phyloP scores from a whole-genome alignment of 768 basidiomycete species.

The Leucocoprinus sp. region DNA sequence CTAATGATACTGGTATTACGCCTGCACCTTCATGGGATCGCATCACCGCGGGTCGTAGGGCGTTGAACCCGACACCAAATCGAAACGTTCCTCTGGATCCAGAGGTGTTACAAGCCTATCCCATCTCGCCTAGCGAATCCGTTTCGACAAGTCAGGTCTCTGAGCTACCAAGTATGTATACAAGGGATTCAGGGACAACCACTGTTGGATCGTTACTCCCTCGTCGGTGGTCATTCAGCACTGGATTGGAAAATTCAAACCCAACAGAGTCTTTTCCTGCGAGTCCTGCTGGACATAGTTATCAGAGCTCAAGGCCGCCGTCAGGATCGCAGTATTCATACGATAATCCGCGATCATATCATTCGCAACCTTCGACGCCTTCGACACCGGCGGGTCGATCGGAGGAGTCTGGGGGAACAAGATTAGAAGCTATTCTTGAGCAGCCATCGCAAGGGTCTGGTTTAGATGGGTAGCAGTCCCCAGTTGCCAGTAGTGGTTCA shows the following conservation, averaged over 20 bases:
- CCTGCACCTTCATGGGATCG: conserved; percentile 12
- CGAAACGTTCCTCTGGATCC: conserved; percentile 33
- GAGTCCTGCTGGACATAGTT: conserved; percentile 1
- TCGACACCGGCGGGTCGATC: conserved; percentile 9
- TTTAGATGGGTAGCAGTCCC: conserved; percentile 3
- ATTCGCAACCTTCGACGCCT: conserved; percentile 7
- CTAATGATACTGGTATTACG: not conserved
- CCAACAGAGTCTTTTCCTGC: not conserved
- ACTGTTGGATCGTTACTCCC: conserved; percentile 32
- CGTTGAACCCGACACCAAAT: conserved; percentile 48
- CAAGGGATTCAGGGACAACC: conserved; percentile 28
- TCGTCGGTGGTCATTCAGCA: conserved; percentile 28
- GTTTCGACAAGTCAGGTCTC: conserved; percentile 20
- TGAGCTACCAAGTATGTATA: conserved; percentile 24
- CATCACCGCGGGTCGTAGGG: conserved; percentile 22
- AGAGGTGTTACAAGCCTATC: conserved; percentile 34
- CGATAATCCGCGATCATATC: not conserved
- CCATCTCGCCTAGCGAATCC: conserved; percentile 32
- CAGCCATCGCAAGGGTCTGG: conserved; percentile 10
- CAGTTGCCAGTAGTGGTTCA: not conserved
- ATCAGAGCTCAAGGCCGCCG: conserved; percentile 7
- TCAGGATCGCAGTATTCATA: conserved; percentile 8
- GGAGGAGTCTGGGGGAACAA: conserved; percentile 1
- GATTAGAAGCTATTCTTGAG: conserved; percentile 1
- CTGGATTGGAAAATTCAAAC: not conserved